Evolutionary conservation across 495 filamentous ascomycete genomes (phyloP).

Genomic region (Aspergillus asperescens): DNA sequence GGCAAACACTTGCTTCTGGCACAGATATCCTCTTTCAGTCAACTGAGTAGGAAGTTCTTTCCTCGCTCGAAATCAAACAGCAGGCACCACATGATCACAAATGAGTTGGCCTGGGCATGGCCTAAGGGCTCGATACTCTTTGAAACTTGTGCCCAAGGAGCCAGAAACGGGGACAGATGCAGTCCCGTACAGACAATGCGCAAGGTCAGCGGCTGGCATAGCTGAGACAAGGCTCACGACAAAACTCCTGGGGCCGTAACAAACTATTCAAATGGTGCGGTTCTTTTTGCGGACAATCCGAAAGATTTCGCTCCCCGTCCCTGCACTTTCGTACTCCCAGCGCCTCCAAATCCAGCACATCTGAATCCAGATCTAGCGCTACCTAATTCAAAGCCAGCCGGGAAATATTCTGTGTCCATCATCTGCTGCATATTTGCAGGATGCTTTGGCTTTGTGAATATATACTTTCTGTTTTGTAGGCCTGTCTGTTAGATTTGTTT

Average conservation of each 20-base stretch:
- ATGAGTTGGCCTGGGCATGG: not conserved
- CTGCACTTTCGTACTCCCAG: not conserved
- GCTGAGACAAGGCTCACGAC: not conserved
- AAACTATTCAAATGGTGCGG: not conserved
- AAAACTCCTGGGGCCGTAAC: not conserved
- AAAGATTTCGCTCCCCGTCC: not conserved
- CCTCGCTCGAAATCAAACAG: not conserved
- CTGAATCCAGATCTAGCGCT: not conserved
- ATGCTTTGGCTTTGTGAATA: not conserved
- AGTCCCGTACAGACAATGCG: not conserved
- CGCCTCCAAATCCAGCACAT: not conserved
- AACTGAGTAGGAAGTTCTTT: not conserved
- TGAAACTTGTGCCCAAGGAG: not conserved
- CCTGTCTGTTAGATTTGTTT: not conserved
- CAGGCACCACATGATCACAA: not conserved
- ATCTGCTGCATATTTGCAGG: not conserved
- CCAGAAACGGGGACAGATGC: not conserved
- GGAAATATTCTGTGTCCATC: not conserved
- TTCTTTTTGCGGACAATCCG: not conserved
- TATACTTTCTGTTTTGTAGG: not conserved
- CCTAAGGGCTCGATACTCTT: not conserved
- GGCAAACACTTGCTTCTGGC: not conserved
- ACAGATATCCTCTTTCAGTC: not conserved
- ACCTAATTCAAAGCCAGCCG: not conserved
- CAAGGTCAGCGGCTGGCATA: not conserved